Evolutionary conservation across 257 asterid species (phyloP).

Genomic region (Pogostemon cablin): DNA sequence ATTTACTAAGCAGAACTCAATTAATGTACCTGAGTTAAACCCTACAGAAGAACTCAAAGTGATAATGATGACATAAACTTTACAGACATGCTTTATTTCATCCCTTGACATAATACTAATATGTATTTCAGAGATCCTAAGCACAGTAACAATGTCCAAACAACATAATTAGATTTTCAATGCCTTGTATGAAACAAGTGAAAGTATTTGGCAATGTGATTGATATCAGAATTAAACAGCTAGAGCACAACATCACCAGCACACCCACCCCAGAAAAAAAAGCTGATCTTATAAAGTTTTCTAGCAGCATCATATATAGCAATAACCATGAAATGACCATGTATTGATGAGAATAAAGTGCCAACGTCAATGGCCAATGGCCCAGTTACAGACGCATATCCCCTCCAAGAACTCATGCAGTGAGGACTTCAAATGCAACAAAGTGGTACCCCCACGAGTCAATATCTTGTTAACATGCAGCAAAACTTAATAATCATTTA

Average conservation of each 20-base stretch:
- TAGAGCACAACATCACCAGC: neutral
- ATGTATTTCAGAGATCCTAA: neutral
- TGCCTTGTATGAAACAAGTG: neutral
- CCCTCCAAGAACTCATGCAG: neutral
- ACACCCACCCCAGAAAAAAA: neutral
- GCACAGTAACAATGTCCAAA: constrained; percentile 6
- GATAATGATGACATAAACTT: constrained; percentile 5
- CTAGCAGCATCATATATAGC: neutral
- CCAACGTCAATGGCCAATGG: neutral
- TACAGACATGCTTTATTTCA: neutral
- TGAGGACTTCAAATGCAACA: neutral
- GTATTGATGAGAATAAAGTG: neutral
- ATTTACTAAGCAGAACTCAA: neutral
- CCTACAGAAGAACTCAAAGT: neutral
- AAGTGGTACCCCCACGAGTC: neutral
- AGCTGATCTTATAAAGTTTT: neutral
- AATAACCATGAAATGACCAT: neutral
- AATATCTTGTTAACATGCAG: neutral
- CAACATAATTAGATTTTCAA: neutral
- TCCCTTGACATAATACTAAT: neutral
- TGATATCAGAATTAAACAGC: neutral
- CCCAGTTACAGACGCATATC: neutral
- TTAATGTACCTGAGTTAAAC: neutral
- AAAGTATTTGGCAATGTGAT: neutral
- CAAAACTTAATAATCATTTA: neutral